Conservation (phyloP, 768 basidiomycete species). For the Mycena rosella region DNA sequence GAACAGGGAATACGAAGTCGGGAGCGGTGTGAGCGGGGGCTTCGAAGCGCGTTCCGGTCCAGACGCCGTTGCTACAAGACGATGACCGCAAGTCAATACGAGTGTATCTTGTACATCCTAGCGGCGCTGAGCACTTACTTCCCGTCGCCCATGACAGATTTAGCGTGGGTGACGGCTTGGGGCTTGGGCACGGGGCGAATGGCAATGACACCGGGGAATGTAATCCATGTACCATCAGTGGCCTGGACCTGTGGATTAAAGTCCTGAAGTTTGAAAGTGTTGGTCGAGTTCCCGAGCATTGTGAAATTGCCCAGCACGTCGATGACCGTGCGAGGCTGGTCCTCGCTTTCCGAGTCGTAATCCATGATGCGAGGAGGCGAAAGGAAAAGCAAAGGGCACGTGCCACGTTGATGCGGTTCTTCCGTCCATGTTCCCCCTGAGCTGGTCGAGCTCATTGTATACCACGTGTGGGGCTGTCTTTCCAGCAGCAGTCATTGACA, state of each 20-base stretch:
- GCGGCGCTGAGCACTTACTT: constrained; percentile 14
- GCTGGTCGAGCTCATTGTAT: constrained; percentile 4
- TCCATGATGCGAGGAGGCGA: not conserved
- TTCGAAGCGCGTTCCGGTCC: constrained; percentile 21
- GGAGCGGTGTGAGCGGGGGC: constrained; percentile 15
- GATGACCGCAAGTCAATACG: not conserved
- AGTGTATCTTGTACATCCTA: not conserved
- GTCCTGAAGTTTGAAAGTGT: constrained; percentile 18
- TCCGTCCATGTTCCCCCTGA: constrained; percentile 2
- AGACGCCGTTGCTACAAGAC: constrained; percentile 19
- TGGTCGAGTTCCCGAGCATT: not conserved
- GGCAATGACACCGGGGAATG: constrained; percentile 10
- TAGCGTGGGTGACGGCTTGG: constrained; percentile 4
- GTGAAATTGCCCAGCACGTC: constrained; percentile 11
- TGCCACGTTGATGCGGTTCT: not conserved
- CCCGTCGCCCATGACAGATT: constrained; percentile 18
- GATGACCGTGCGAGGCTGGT: constrained; percentile 14
- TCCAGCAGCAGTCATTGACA: constrained; percentile 5
- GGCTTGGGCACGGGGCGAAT: constrained; percentile 19
- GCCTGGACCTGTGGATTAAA: constrained; percentile 11
- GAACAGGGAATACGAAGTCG: constrained; percentile 13
- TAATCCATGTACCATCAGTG: not conserved
- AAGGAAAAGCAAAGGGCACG: no score
- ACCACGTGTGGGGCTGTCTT: constrained; percentile 5
- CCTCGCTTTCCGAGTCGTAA: constrained; percentile 17